Evolutionary conservation across 2,329 filamentous ascomycete species (phyloP).

Genomic region (Verticillium dahliae): DNA sequence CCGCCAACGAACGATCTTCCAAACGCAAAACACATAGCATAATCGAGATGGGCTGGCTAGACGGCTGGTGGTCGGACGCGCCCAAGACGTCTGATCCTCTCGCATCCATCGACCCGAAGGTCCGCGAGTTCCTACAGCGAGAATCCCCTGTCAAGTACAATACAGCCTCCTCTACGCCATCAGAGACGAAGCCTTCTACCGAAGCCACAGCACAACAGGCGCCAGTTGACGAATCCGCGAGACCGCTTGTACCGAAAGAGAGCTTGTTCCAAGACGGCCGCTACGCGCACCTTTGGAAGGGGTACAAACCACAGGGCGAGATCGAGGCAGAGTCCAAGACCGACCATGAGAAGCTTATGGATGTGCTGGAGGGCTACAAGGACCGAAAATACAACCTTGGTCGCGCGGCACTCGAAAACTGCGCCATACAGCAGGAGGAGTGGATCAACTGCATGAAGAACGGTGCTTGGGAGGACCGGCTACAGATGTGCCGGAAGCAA

Average conservation of each 20-base stretch:
- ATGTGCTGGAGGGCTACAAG: conserved; percentile 80
- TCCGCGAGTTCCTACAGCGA: conserved; percentile 78
- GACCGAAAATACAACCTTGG: conserved; percentile 73
- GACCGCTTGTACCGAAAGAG: conserved; percentile 34
- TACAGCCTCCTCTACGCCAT: conserved; percentile 1
- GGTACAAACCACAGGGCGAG: conserved; percentile 67
- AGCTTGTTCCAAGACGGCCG: conserved; percentile 55
- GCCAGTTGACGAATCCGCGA: conserved; percentile 1
- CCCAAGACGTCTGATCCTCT: conserved; percentile 50
- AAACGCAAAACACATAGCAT: background rate
- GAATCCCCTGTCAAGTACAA: conserved; percentile 70
- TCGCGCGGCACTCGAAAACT: conserved; percentile 84
- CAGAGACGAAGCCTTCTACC: background rate
- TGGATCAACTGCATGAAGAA: conserved; percentile 76
- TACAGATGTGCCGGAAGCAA: conserved; percentile 77
- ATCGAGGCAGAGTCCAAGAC: conserved; percentile 64
- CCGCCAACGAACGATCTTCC: background rate
- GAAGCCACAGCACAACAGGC: background rate
- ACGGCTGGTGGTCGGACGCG: conserved; percentile 42
- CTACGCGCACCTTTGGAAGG: conserved; percentile 86
- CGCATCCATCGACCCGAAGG: conserved; percentile 70
- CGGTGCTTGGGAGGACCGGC: conserved; percentile 59
- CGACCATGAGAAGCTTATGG: conserved; percentile 73
- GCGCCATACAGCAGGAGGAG: conserved; percentile 76
- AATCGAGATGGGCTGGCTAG: conserved; percentile 49